Conservation (phyloP, 345 rosid species). For the Gossypium sturtianum region DNA sequence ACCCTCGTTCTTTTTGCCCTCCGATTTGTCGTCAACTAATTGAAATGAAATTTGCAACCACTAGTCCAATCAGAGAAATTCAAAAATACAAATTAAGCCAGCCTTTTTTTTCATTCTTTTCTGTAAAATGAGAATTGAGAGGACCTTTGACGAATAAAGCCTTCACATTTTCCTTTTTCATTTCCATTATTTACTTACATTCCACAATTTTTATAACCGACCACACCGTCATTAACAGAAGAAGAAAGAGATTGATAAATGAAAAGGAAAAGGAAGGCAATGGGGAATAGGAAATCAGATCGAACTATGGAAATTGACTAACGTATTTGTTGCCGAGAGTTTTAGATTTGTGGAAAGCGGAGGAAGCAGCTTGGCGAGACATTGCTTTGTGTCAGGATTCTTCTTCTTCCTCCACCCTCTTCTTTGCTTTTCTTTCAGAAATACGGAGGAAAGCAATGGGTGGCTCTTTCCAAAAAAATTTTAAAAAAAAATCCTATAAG, state of each 20-base stretch:
- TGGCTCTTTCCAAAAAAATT: background rate
- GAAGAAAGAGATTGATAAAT: no score
- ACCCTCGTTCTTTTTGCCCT: background rate
- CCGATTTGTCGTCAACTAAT: background rate
- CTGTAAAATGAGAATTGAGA: background rate
- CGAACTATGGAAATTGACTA: constrained; percentile 16
- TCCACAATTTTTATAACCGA: no score
- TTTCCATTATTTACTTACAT: no score
- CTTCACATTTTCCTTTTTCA: no score
- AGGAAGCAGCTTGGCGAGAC: constrained; percentile 35
- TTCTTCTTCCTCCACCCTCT: background rate
- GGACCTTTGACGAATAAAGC: background rate
- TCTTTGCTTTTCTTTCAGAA: background rate
- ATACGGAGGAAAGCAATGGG: background rate
- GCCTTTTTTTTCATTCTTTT: background rate
- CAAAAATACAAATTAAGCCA: background rate
- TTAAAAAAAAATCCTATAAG: background rate
- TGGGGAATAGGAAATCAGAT: background rate
- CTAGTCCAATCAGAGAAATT: background rate
- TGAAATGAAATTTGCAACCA: background rate
- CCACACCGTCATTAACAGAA: no score
- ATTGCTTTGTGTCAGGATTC: background rate
- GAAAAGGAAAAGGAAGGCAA: no score
- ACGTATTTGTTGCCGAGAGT: constrained; percentile 91
- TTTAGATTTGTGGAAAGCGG: constrained; percentile 78